phyloP scores from a whole-genome alignment of 805 yeast species.

The Candida nitratophila region DNA sequence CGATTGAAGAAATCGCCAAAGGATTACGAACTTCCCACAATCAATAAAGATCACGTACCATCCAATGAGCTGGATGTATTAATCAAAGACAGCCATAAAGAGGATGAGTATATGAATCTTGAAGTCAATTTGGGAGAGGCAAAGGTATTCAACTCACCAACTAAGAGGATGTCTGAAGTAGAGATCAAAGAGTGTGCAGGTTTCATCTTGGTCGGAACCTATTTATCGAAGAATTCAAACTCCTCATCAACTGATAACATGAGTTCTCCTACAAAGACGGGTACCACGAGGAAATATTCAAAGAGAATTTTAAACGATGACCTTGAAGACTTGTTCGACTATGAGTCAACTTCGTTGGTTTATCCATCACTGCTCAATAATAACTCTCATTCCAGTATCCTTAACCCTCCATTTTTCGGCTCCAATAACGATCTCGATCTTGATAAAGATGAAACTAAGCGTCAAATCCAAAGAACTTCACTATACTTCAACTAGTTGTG shows the following conservation, averaged over 20 bases:
- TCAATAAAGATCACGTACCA: not conserved
- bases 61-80: no score
- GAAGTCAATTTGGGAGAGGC: no score
- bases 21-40: not conserved
- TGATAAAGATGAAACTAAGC: not conserved
- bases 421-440: not conserved
- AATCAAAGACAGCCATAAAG: no score
- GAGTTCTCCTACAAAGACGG: not conserved
- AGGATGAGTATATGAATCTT: no score
- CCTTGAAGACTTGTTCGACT: not conserved
- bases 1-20: not conserved
- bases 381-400: no score
- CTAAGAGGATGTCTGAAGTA: not conserved
- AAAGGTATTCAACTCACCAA: no score
- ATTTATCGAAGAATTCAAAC: no score
- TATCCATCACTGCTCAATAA: no score
- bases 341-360: not conserved
- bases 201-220: not conserved
- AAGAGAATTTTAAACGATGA: not conserved
- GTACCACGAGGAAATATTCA: not conserved
- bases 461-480: slow-evolving; percentile 3
- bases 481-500: slow-evolving; percentile 1
- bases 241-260: no score
- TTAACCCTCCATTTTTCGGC: no score
- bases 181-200: not conserved